These are phyloP conservation scores for Cladorrhinum samala DNA, from an alignment of 495 filamentous ascomycete species.

Conservation along the genomic window DNA sequence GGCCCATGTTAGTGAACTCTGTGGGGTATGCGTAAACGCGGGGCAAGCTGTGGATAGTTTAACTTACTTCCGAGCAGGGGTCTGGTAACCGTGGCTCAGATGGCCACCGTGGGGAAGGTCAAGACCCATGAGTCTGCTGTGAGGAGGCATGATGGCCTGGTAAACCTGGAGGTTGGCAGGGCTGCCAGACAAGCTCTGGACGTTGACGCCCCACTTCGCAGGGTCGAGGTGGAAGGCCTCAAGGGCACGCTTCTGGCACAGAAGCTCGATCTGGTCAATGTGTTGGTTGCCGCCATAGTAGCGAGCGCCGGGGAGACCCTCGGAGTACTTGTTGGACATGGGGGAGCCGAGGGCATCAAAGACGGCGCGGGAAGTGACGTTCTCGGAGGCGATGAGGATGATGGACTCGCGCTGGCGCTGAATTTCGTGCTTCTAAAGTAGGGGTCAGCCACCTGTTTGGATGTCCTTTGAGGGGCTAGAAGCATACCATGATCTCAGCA, in stretches of 20 bases:
- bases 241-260: conserved; percentile 92
- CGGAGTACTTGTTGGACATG: conserved; percentile 99
- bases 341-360: conserved; percentile 85
- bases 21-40: neutral
- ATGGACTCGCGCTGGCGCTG: conserved; percentile 97
- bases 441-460: neutral
- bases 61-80: conserved; percentile 75
- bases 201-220: conserved; percentile 97
- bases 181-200: conserved; percentile 86
- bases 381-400: conserved; percentile 93
- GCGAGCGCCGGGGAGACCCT: conserved; percentile 95
- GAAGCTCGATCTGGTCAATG: conserved; percentile 92
- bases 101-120: conserved; percentile 97
- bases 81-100: conserved; percentile 98
- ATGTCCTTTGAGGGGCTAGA: neutral
- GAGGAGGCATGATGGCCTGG: conserved; percentile 95
- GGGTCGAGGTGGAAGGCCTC: conserved; percentile 82
- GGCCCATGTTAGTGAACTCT: conserved; percentile 12
- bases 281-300: conserved; percentile 99
- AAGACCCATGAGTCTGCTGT: conserved; percentile 94
- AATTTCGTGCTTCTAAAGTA: conserved; percentile 74
- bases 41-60: neutral
- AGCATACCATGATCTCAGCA: conserved; percentile 79
- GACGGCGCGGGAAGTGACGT: conserved; percentile 82
- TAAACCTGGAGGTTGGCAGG: conserved; percentile 98